Evolutionary conservation across 2,329 filamentous ascomycete genomes (phyloP).

Genomic region (Aureobasidium sp.): DNA sequence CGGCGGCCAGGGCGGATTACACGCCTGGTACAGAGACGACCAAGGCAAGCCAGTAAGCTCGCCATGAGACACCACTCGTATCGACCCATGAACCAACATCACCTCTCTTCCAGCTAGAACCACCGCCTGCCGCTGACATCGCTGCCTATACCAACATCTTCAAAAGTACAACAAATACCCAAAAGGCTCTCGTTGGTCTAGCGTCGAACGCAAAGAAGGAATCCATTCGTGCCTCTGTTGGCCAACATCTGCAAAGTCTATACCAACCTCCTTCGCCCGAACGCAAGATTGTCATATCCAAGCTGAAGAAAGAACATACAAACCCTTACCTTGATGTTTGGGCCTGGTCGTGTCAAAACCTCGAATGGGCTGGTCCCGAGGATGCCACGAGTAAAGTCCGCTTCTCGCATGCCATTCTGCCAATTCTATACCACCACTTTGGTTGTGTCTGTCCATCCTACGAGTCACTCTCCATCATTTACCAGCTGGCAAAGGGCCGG

Average conservation of each 20-base stretch:
- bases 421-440: slow-evolving; percentile 72
- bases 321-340: slow-evolving; percentile 67
- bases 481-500: slow-evolving; percentile 45
- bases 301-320: slow-evolving; percentile 40
- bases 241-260: slow-evolving; percentile 49
- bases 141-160: slow-evolving; percentile 63
- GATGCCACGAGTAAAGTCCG: slow-evolving; percentile 45
- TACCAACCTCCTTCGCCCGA: slow-evolving; percentile 43
- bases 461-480: slow-evolving; percentile 56
- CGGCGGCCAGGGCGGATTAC: slow-evolving; percentile 41
- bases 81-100: not conserved
- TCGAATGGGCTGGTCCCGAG: slow-evolving; percentile 60
- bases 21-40: slow-evolving; percentile 45
- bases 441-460: slow-evolving; percentile 65
- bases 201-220: slow-evolving; percentile 58
- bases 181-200: slow-evolving; percentile 57
- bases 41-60: slow-evolving; percentile 32
- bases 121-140: slow-evolving; percentile 53
- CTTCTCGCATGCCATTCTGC: slow-evolving; percentile 61
- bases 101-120: slow-evolving; percentile 24
- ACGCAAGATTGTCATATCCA: slow-evolving; percentile 29
- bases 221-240: slow-evolving; percentile 53
- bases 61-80: not conserved
- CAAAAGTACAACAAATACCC: slow-evolving; percentile 51
- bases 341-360: slow-evolving; percentile 55